Base-by-base conservation (phyloP, 345 rosid genomes). In the Ceriops tagal region DNA sequence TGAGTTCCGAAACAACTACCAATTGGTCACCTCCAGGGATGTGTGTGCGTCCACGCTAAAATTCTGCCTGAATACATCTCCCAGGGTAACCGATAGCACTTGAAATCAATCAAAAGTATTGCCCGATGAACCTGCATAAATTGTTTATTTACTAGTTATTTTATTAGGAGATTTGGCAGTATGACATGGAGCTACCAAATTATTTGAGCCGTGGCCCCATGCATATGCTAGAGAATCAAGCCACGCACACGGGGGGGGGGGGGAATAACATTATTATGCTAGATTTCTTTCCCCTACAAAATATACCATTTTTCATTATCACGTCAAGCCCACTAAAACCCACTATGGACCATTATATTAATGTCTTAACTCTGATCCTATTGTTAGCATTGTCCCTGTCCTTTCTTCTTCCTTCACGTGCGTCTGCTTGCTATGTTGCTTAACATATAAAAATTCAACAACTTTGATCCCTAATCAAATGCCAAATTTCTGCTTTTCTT, bases 221-320 rank as follows among this genome's bases (percentile, higher is more conserved):
- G 9, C 35, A 35, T 56, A 72, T 43, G 76, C 52, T 15, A 67
- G 77, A 80, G 86, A 78, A 83, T 69, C 85, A 82, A 79, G 84
- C 82, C 84, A 82, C 70, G 87, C 87, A 79, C 87, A 85, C 88
- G 87, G 79, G 87, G 86, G 85, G 84, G 60, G 87, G 79, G 87
- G 86, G 85, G 84, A 60, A 24, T 76, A 71, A 77, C 88, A 73
- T 64, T 43, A 13, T 39, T 39, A 74, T 73, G 73, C 67, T 78
- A 62, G 67, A 73, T 69, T 63, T 68, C 9, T 67, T 47, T 51
- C 58, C 35, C 65, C 63, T 43, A 7, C 52, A 30, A n/a, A 7
- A 49, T 5, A 15, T 58, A 47, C 60, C 61, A 22, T 59, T 72
- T 43, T 59, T 72, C 66, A 58, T 32, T 57, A 43, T 43, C 49